Base-by-base conservation (phyloP, 352 stramenopile genomes). In the Globisporangium paddicum region DNA sequence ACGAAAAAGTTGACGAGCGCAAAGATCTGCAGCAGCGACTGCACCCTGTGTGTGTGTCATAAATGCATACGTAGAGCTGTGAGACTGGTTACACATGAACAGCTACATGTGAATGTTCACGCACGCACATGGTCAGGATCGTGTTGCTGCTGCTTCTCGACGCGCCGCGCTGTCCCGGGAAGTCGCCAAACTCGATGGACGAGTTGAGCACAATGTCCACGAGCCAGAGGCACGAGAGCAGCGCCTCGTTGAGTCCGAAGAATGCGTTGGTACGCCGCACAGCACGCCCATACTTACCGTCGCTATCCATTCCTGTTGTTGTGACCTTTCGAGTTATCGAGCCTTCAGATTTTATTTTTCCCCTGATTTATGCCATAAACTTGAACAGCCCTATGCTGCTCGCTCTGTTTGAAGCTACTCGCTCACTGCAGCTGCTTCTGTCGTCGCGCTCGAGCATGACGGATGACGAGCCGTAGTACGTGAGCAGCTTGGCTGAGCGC, bases 401-500 rank as follows among this genome's bases (percentile, higher is more conserved):
- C 23, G 9, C 23, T 13, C 41, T 10, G 37, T 6, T 42, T 42
- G n/a, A 46, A 23, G 41, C 9, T 8, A n/a, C 23, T 9, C 25
- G 19, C n/a, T 46, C 54, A 46, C 19, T 55, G 52, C 48, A 70
- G 49, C 46, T 48, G 30, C 19, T 63, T 60, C 61, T 75, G 55
- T 80, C 67, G 23, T 71, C 58, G 9, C 63, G 62, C 38, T 79
- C 65, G n/a, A 87, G 77, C 16, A 71, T 63, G 44, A 87, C 79
- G 2, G 73, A 86, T 8, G 79, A 89, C 56, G 79, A 73, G 28
- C 79, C 79, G 50, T 77, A 89, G 53, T 89, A 87, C 41, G 77
- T 58, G 28, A 77, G 68, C 49, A 86, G 46, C 55, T 81, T 84
- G 23, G 58, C 48, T 34, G 80, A n/a, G 10, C 75, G 71, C 32